These are phyloP conservation scores for Quercus suber DNA, from an alignment of 306 rosid genomes.

Conservation along the genomic window DNA sequence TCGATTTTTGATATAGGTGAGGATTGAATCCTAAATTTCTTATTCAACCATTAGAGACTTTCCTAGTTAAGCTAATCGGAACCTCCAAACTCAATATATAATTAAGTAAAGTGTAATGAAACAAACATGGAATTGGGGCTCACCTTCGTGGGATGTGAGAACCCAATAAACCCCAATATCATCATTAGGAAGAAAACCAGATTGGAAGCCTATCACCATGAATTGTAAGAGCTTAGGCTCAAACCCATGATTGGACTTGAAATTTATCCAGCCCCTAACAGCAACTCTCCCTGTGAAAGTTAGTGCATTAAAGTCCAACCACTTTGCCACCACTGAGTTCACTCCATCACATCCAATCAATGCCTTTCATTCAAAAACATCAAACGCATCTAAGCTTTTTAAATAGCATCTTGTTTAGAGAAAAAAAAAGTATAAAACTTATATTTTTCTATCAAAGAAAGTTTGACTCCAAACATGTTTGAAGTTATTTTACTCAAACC, in stretches of 20 bases:
- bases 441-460: too few species aligned
- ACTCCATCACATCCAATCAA: conserved; percentile 88
- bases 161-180: conserved; percentile 46
- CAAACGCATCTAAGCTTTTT: background rate
- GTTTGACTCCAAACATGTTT: too few species aligned
- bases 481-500: too few species aligned
- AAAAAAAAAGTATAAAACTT: too few species aligned
- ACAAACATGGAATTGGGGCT: background rate
- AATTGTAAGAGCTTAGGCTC: conserved; percentile 37
- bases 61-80: too few species aligned
- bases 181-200: conserved; percentile 47
- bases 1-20: too few species aligned
- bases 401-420: too few species aligned
- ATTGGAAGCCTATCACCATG: conserved; percentile 53
- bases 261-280: conserved; percentile 42
- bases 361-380: conserved; percentile 32
- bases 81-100: too few species aligned
- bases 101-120: background rate
- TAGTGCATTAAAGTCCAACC: conserved; percentile 59
- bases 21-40: too few species aligned
- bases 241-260: conserved; percentile 25
- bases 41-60: too few species aligned
- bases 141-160: conserved; percentile 54
- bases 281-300: conserved; percentile 44
- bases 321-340: conserved; percentile 66